Base-by-base conservation (phyloP, 2,329 filamentous ascomycete species). In the Aspergillus brunneoviolaceus region DNA sequence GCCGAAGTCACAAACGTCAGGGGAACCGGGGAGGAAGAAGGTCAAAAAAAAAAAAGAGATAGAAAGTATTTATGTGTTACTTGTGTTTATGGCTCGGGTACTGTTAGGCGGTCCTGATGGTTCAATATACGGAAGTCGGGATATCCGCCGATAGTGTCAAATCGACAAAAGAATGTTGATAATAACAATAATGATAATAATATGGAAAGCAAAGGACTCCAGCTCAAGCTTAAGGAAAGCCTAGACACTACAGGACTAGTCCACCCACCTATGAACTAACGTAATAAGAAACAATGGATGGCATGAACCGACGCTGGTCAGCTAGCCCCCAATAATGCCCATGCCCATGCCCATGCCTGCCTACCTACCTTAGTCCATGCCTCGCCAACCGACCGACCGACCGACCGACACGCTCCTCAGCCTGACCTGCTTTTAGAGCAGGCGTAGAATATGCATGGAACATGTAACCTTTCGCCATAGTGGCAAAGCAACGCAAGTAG, bases 371-470 rank as follows among this genome's bases (percentile, higher is more conserved):
- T 23, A 23, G 23, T 23, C 23, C 12, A 16, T 35, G 39, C 39
- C 39, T 45, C 39, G 16, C 39, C 11, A 16, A 12, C 33, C 33
- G 12, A 9, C 39, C 39, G 39, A 45, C 39, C 39, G 39, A 45
- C 39, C n/a, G 39, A n/a, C 39, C 16, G 33, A 45, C 33, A 29
- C 23, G 27, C 27, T 19, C 31, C 35, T 45, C 35, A 51, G 54
- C 45, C 49, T 57, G 51, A 49, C 60, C 56, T 39, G 53, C 49
- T 55, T 54, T 58, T 67, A 68, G 70, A 74, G 68, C 68, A 62
- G 66, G 64, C 71, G 72, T 68, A 74, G 72, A 75, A 75, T 54
- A 72, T 74, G 73, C 72, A 75, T 74, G 67, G 73, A 74, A 75
- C 66, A 70, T 70, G 64, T 67, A 65, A 67, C 64, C 45, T 60